Evolutionary conservation across 2,329 filamentous ascomycete species (phyloP).

Genomic region (Neofusicoccum umdonicola): DNA sequence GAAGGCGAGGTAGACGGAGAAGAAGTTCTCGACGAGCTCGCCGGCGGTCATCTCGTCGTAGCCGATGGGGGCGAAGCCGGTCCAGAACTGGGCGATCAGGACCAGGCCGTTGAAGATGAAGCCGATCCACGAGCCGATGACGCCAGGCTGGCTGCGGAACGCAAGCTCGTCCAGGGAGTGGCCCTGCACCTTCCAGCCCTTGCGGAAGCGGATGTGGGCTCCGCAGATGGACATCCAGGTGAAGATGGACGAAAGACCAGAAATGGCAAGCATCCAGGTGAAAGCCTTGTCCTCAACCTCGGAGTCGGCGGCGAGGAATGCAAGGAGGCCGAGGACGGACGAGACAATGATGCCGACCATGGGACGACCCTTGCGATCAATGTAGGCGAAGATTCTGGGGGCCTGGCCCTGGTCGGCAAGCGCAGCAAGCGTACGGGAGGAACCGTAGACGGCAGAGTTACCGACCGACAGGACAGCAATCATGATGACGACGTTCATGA

Average conservation of each 20-base stretch:
- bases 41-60: constrained; percentile 34
- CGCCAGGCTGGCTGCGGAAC: constrained; percentile 42
- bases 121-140: constrained; percentile 42
- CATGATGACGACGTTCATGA: constrained; percentile 93
- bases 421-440: constrained; percentile 83
- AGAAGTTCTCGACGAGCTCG: constrained; percentile 58
- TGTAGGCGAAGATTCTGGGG: constrained; percentile 57
- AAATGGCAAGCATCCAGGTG: constrained; percentile 75
- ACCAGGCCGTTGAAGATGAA: constrained; percentile 39
- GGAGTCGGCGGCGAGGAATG: constrained; percentile 65
- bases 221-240: constrained; percentile 84
- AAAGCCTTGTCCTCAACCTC: constrained; percentile 73
- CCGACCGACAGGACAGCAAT: constrained; percentile 87
- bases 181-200: constrained; percentile 40
- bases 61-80: constrained; percentile 28
- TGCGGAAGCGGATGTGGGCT: constrained; percentile 85
- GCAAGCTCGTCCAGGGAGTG: constrained; percentile 45
- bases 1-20: constrained; percentile 75
- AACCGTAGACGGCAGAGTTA: constrained; percentile 89
- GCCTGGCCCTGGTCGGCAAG: constrained; percentile 73
- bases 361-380: constrained; percentile 43
- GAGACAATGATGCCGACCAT: constrained; percentile 54
- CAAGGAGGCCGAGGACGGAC: constrained; percentile 58
- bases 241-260: constrained; percentile 71
- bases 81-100: constrained; percentile 36